These are phyloP conservation scores for Lasiodiplodia sp. DNA, from an alignment of 2,329 filamentous ascomycete species.

Conservation along the genomic window DNA sequence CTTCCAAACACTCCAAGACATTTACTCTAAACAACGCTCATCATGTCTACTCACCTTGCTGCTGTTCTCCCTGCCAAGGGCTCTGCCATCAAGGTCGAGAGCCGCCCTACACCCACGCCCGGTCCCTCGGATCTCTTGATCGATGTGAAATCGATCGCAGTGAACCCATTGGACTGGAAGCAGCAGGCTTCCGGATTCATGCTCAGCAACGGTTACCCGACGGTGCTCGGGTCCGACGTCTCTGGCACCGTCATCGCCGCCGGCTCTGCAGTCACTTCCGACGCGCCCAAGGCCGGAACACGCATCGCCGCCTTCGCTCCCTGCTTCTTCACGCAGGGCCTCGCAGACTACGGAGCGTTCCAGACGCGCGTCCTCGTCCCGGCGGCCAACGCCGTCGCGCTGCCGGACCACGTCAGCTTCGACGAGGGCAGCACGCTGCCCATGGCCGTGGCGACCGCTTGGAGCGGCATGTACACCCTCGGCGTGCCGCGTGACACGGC, in stretches of 20 bases:
- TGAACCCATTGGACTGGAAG: constrained; percentile 57
- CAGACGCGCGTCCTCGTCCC: constrained; percentile 58
- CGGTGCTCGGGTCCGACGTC: constrained; percentile 54
- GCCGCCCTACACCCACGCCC: constrained; percentile 54
- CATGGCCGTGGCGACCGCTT: constrained; percentile 65
- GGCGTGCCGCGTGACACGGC: constrained; percentile 52
- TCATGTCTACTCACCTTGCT: constrained; percentile 19
- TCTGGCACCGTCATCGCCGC: constrained; percentile 53
- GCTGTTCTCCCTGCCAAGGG: constrained; percentile 27
- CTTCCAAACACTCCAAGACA: neutral
- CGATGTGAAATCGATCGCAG: constrained; percentile 56
- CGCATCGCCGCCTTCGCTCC: constrained; percentile 37
- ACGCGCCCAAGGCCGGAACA: constrained; percentile 35
- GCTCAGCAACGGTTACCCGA: constrained; percentile 49
- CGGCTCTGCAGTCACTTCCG: constrained; percentile 49
- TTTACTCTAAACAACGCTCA: neutral
- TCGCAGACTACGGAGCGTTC: constrained; percentile 56
- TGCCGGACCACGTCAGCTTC: constrained; percentile 37
- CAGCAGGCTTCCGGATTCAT: constrained; percentile 55
- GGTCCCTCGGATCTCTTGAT: constrained; percentile 58
- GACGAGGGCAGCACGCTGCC: constrained; percentile 63
- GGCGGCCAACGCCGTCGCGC: constrained; percentile 32
- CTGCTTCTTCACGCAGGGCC: constrained; percentile 63
- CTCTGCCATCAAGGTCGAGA: constrained; percentile 46
- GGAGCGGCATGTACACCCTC: constrained; percentile 60